phyloP scores from a whole-genome alignment of 164 flowering plant genomes.

The Aristolochia fimbriata region DNA sequence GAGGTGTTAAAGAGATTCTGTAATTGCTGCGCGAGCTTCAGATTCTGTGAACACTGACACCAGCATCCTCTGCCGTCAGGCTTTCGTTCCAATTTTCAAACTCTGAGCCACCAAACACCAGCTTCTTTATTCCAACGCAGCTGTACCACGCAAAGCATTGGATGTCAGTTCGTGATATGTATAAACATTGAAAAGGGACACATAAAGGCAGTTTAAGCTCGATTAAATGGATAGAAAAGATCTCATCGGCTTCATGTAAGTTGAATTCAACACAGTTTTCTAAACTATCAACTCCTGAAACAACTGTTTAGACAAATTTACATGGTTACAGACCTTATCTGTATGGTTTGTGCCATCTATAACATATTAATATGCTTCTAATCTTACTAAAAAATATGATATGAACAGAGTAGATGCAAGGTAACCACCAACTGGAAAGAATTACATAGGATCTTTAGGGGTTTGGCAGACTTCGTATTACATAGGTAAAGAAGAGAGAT shows the following conservation, averaged over 20 bases:
- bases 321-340: too few species aligned
- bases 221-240: not conserved
- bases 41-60: constrained; percentile 18
- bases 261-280: not conserved
- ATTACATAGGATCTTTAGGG: not conserved
- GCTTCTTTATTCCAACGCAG: constrained; percentile 71
- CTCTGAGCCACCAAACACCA: constrained; percentile 81
- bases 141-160: constrained; percentile 22
- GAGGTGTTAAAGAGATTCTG: too few species aligned
- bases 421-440: not conserved
- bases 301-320: too few species aligned
- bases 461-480: not conserved
- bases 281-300: too few species aligned
- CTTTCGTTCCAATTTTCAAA: constrained; percentile 79
- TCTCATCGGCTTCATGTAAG: too few species aligned
- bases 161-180: not conserved
- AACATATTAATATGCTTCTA: not conserved
- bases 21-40: not conserved
- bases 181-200: too few species aligned
- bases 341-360: not conserved
- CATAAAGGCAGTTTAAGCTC: not conserved
- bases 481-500: not conserved
- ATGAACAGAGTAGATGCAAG: not conserved
- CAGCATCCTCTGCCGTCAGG: constrained; percentile 63
- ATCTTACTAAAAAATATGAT: not conserved